Conservation (phyloP, 331 rosid species). For the Ulmus americana region DNA sequence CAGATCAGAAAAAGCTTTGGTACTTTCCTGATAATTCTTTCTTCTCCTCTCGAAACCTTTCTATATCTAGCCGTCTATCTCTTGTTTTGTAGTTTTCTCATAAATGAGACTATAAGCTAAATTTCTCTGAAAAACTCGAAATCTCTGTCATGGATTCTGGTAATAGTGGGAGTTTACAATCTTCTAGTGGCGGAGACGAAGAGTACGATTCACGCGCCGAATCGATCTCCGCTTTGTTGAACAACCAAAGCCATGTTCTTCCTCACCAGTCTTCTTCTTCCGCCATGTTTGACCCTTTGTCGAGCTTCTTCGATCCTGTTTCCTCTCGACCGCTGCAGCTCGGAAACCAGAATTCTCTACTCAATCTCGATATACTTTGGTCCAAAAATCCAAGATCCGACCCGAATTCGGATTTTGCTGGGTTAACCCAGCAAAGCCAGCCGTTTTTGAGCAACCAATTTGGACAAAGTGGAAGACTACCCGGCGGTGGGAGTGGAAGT, state of each 20-base stretch:
- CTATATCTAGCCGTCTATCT: too few species aligned
- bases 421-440: conserved; percentile 28
- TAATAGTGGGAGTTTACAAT: conserved; percentile 83
- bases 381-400: conserved; percentile 53
- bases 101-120: conserved; percentile 34
- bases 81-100: conserved; percentile 3
- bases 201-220: conserved; percentile 85
- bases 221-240: conserved; percentile 44
- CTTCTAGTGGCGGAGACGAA: conserved; percentile 86
- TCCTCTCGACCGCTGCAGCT: conserved; percentile 22
- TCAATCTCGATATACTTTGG: conserved; percentile 60
- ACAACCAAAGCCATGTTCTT: conserved; percentile 16
- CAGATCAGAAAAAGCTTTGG: too few species aligned
- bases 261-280: conserved; percentile 23
- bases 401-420: conserved; percentile 42
- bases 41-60: background rate
- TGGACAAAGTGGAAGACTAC: conserved; percentile 21
- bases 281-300: conserved; percentile 40
- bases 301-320: conserved; percentile 49
- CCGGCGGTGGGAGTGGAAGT: background rate
- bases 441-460: conserved; percentile 33
- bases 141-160: conserved; percentile 64
- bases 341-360: conserved; percentile 37
- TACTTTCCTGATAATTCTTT: background rate
- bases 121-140: conserved; percentile 18